Evolutionary conservation across 768 basidiomycete genomes (phyloP).

Genomic region (Leccinum incarnatum): DNA sequence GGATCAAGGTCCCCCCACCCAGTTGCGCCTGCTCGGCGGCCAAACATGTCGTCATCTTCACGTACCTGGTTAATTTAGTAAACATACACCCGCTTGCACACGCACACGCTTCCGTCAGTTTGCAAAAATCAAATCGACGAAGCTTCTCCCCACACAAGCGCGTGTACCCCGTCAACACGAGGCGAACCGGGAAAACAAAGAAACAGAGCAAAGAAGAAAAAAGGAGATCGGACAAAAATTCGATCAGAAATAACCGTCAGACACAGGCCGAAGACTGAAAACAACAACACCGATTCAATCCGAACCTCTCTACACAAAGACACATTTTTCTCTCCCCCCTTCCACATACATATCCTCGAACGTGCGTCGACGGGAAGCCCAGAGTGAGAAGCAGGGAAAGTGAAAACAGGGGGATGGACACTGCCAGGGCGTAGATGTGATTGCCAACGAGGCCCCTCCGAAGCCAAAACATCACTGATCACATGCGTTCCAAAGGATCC

Average conservation of each 20-base stretch:
- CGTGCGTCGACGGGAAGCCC: background rate
- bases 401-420: background rate
- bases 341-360: slow-evolving; percentile 5
- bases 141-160: slow-evolving; percentile 15
- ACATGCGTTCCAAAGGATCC: slow-evolving; percentile 74
- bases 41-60: background rate
- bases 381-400: background rate
- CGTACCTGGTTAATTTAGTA: background rate
- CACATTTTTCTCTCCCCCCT: background rate
- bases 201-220: background rate
- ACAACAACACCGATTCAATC: slow-evolving; percentile 1
- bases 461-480: slow-evolving; percentile 8
- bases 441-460: background rate
- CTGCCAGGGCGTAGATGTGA: background rate
- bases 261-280: background rate
- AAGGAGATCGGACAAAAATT: background rate
- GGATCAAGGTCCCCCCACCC: background rate
- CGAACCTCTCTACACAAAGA: background rate
- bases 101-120: background rate
- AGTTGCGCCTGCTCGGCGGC: background rate
- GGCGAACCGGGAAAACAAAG: background rate
- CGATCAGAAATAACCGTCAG: slow-evolving; percentile 5
- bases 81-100: background rate
- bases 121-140: slow-evolving; percentile 22
- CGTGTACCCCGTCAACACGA: background rate